Evolutionary conservation across 768 basidiomycete genomes (phyloP), one percentile per base, ranked within the genome.

Genomic region (Wakefieldia striispora): DNA sequence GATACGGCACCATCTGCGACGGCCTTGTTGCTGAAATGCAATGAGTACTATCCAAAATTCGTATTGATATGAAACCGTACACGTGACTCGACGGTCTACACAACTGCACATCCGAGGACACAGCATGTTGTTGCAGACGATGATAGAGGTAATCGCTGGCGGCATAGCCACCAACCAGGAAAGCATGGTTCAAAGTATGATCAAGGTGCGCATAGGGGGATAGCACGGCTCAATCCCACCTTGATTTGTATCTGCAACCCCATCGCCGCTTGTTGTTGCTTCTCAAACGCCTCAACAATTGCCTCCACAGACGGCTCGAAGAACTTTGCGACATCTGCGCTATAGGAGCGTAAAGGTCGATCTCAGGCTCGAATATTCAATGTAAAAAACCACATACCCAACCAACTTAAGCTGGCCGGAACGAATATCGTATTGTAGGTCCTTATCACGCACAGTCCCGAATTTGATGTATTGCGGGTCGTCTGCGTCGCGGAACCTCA

Each of bases 161-260:
- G 0, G 75, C 72, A 51, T 78, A 80, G 0, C 78, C 77, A 3
- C 79, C 79, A 1, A 81, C 78, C 1, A 83, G 69, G 37, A 78
- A 72, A 16, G 73, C 68, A 14, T 67, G 45, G 68, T 69, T 24
- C 3, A 33, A 1, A 24, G 1, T 6, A 33, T 12, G 10, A 29
- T 53, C 9, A 38, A 17, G 11, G 4, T 0, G 5, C 14, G 14
- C 12, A 10, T 11, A 45, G 11, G 1, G 6, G 4, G n/a, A 20
- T 17, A 23, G 27, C 38, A 29, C 31, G 3, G 2, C 6, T n/a
- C 23, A 37, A 11, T 29, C 14, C 20, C 13, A 47, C 55, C 63
- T 47, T 55, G 66, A 72, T 26, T 54, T 49, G 27, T 3, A 75
- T 63, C 4, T 50, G 42, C n/a, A 55, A 47, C 11, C 20, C 29